A percentile compares a stretch with the other conserved stretches of the same genome.
Evolutionary conservation across 163 green algal genomes (phyloP).

Genomic region (Scenedesmus sp.): DNA sequence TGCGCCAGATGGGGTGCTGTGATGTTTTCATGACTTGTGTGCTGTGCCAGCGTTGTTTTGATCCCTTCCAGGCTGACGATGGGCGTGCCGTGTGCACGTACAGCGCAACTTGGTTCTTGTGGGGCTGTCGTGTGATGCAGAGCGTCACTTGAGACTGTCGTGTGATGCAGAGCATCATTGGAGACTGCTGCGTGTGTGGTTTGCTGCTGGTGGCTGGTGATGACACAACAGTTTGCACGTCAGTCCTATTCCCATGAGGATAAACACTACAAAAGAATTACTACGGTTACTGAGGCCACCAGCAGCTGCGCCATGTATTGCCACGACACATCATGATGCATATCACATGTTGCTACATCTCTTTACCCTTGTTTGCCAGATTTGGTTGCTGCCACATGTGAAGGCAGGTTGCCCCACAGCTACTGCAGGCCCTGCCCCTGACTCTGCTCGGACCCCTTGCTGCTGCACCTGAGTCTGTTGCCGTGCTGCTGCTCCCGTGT

Average conservation of each 20-base stretch:
- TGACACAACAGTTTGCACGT: constrained; percentile 88
- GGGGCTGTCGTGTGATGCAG: background rate
- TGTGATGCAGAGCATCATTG: background rate
- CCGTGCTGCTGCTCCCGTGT: background rate
- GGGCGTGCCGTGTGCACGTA: no score
- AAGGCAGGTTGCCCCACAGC: no score
- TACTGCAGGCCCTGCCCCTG: no score
- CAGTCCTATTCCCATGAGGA: constrained; percentile 78
- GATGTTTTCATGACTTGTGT: background rate
- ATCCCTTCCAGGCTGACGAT: no score
- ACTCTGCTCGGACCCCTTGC: no score
- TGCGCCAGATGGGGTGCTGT: background rate
- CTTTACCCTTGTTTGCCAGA: no score
- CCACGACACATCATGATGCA: background rate
- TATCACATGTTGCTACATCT: background rate
- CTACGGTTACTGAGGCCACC: constrained; percentile 70
- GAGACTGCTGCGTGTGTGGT: background rate
- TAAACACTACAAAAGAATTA: constrained; percentile 60
- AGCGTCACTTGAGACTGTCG: no score
- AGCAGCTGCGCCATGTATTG: background rate
- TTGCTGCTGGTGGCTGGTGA: constrained; percentile 57
- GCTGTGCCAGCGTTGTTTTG: background rate
- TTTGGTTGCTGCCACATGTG: no score
- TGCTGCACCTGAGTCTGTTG: background rate
- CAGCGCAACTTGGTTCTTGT: no score